Conservation (phyloP, 73 alveolate genomes). For the Uronychia binucleata region DNA sequence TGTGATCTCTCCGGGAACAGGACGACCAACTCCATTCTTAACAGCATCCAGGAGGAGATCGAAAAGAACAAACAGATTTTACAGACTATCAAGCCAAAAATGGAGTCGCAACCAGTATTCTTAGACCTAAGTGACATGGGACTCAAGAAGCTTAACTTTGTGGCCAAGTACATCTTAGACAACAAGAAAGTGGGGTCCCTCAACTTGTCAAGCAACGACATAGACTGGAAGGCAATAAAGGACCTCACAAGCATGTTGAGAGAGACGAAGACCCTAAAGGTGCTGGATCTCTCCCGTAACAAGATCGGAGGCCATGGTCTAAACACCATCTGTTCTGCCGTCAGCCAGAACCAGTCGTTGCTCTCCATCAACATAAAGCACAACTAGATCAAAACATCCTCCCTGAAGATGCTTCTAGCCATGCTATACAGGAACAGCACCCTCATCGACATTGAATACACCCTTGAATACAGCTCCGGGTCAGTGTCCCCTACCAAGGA, state of each 20-base stretch:
- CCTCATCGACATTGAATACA: neutral
- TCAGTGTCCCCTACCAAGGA: too few species aligned
- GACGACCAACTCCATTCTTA: neutral
- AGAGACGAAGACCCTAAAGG: neutral
- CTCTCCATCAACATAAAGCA: neutral
- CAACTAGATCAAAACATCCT: neutral
- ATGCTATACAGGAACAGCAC: neutral
- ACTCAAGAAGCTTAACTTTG: neutral
- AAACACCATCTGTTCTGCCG: constrained; percentile 7
- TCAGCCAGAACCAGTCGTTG: constrained; percentile 1
- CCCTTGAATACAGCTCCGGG: neutral
- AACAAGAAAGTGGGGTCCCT: neutral
- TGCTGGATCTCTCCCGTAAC: constrained; percentile 1
- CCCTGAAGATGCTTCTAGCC: constrained; percentile 13
- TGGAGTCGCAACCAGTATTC: neutral
- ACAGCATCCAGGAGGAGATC: neutral
- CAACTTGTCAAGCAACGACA: constrained; percentile 10
- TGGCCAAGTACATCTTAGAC: constrained; percentile 6
- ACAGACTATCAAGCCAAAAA: neutral
- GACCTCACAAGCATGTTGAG: neutral
- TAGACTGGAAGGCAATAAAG: neutral
- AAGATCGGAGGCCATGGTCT: constrained; percentile 15
- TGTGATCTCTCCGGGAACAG: constrained; percentile 6
- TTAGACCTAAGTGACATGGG: neutral
- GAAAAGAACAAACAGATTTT: neutral